Conservation (phyloP, 2,329 filamentous ascomycete genomes). For the Alternaria alternata region DNA sequence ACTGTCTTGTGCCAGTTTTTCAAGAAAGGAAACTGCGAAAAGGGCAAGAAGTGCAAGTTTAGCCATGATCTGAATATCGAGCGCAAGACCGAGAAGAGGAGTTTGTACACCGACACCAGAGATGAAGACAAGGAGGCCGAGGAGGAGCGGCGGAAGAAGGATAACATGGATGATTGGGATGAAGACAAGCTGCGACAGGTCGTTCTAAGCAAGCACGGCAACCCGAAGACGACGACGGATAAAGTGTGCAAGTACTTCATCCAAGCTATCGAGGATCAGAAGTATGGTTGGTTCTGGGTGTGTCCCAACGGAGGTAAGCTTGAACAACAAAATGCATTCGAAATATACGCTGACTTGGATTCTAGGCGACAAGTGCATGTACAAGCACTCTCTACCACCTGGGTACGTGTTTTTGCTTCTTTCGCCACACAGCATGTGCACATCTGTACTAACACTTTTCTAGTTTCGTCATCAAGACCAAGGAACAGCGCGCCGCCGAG, state of each 20-base stretch:
- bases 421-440: background rate
- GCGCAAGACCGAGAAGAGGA: slow-evolving; percentile 90
- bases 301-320: slow-evolving; percentile 82
- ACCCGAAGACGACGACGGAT: slow-evolving; percentile 92
- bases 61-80: slow-evolving; percentile 89
- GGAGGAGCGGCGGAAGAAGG: slow-evolving; percentile 80
- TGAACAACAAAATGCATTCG: background rate
- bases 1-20: slow-evolving; percentile 95
- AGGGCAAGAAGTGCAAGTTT: slow-evolving; percentile 95
- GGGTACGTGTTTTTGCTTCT: slow-evolving; percentile 70
- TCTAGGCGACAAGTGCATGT: slow-evolving; percentile 91
- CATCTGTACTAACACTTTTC: slow-evolving; percentile 18
- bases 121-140: slow-evolving; percentile 75
- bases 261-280: slow-evolving; percentile 94
- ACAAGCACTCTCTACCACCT: slow-evolving; percentile 92
- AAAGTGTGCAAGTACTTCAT: slow-evolving; percentile 99
- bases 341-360: background rate
- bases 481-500: slow-evolving; percentile 93
- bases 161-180: slow-evolving; percentile 97
- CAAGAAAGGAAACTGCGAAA: slow-evolving; percentile 97
- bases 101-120: slow-evolving; percentile 85
- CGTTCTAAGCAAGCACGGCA: slow-evolving; percentile 94
- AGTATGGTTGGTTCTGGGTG: slow-evolving; percentile 99
- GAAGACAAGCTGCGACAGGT: slow-evolving; percentile 94
- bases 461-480: slow-evolving; percentile 96